Conservation (phyloP, 2,329 filamentous ascomycete genomes). For the Aspergillus puulaauensis region DNA sequence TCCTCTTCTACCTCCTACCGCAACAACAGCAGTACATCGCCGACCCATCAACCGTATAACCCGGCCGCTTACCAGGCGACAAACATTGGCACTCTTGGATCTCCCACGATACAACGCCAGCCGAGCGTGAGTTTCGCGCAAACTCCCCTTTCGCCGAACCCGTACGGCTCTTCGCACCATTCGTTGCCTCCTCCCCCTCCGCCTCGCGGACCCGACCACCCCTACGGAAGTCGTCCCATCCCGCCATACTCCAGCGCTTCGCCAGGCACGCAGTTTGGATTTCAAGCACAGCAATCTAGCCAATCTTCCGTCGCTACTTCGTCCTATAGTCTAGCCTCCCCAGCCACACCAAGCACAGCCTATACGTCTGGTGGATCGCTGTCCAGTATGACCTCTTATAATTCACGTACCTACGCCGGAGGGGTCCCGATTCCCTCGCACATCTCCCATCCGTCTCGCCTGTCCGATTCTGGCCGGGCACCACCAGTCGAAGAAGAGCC, state of each 20-base stretch:
- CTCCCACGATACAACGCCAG: constrained; percentile 36
- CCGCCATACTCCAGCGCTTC: constrained; percentile 25
- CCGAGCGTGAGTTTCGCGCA: constrained; percentile 29
- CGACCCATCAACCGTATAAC: constrained; percentile 48
- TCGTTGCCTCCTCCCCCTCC: constrained; percentile 35
- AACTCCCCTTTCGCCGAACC: constrained; percentile 30
- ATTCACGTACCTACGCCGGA: constrained; percentile 23
- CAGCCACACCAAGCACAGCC: constrained; percentile 17
- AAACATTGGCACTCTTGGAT: constrained; percentile 27
- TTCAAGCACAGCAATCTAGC: constrained; percentile 23
- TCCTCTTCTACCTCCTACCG: constrained; percentile 28
- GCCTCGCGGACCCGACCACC: constrained; percentile 38
- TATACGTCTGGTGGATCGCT: constrained; percentile 26
- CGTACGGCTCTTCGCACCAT: constrained; percentile 31
- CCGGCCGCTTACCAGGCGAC: constrained; percentile 50
- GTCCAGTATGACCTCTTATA: constrained; percentile 14
- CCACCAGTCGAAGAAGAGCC: constrained; percentile 30
- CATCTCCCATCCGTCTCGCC: constrained; percentile 24
- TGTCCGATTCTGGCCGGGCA: constrained; percentile 18
- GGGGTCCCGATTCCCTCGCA: constrained; percentile 24
- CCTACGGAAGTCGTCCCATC: constrained; percentile 37
- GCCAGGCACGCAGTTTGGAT: constrained; percentile 27
- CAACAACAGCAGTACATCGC: constrained; percentile 11
- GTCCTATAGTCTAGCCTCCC: constrained; percentile 27
- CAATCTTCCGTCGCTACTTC: constrained; percentile 26